Conservation (phyloP, 2,329 filamentous ascomycete species). For the Domatiomyces catenatus region DNA sequence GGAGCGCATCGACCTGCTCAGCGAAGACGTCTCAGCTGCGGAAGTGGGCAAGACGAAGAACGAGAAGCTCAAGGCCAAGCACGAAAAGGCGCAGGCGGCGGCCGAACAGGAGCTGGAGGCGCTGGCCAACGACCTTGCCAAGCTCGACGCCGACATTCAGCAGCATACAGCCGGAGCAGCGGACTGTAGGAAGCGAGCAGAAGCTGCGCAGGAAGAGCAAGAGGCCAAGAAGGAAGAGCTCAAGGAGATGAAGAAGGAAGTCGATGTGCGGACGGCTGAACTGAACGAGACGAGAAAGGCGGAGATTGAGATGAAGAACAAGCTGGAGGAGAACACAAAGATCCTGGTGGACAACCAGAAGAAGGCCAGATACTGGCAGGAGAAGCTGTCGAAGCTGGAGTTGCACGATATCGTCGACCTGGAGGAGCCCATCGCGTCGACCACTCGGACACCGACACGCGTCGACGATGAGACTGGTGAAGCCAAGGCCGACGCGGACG, state of each 20-base stretch:
- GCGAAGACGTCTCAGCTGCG: slow-evolving; percentile 68
- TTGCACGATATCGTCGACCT: slow-evolving; percentile 69
- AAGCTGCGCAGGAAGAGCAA: slow-evolving; percentile 64
- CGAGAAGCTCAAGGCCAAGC: slow-evolving; percentile 78
- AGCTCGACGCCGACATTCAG: slow-evolving; percentile 61
- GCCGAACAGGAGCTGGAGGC: slow-evolving; percentile 64
- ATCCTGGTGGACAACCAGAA: slow-evolving; percentile 72
- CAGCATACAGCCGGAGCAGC: slow-evolving; percentile 63
- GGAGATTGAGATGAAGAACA: slow-evolving; percentile 97
- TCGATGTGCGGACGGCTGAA: slow-evolving; percentile 72
- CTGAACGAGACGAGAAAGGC: slow-evolving; percentile 76
- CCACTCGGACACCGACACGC: not conserved
- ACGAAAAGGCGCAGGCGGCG: slow-evolving; percentile 67
- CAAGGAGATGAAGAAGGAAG: slow-evolving; percentile 60
- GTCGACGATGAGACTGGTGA: slow-evolving; percentile 32
- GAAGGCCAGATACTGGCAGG: slow-evolving; percentile 69
- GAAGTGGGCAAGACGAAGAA: slow-evolving; percentile 85
- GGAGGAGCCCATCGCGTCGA: slow-evolving; percentile 9
- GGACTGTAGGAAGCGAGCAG: slow-evolving; percentile 55
- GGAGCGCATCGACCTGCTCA: slow-evolving; percentile 64
- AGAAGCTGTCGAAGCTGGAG: slow-evolving; percentile 70
- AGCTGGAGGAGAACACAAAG: slow-evolving; percentile 92
- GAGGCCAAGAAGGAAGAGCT: slow-evolving; percentile 68
- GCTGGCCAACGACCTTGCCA: slow-evolving; percentile 57
- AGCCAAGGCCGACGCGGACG: slow-evolving; percentile 62